Evolutionary conservation across 2,329 filamentous ascomycete genomes (phyloP), one percentile per base, ranked within the genome.

Genomic region (Geosmithia putterillii): DNA sequence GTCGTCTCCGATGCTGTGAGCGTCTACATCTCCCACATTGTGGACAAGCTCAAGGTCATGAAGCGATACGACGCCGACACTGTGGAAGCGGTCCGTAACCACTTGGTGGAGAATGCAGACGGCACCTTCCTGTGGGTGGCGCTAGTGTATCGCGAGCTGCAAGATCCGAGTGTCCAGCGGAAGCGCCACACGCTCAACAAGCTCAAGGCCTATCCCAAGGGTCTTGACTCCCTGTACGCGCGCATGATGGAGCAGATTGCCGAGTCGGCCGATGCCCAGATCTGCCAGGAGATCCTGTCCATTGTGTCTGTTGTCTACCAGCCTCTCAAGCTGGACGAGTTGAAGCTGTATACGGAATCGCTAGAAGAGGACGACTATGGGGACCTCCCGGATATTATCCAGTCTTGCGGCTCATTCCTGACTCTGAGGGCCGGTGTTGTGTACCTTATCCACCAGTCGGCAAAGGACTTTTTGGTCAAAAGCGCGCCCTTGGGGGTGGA

Each of bases 381-480:
- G 5, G 39, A 44, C 4, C 17, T 59, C 4, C 23, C 41, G 20
- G 44, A 58, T 3, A 47, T 64, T 14, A 50, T 67, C 15, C 35
- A 44, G 15, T 18, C 42, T 10, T 67, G 61, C 47, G 58, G 63
- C 32, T 68, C 59, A 10, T 64, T 67, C 41, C 50, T 67, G 2
- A 62, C 53, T 3, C 12, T 62, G 21, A 49, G 51, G 23, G 44
- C 59, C 4, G 45, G 42, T 10, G 48, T 21, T 1, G 43, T 67
- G 14, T 59, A 49, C 41, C 57, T 64, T 47, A 54, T 69, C 3
- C 62, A 69, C 47, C 57, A 65, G 44, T 67, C 62, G 6, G 65
- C 61, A 1, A 65, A 65, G 48, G 64, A 69, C 39, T 48, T 50
- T 40, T 41, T 54, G 9, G 14, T 42, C 7, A 38, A 25, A 3